Conservation (phyloP, 768 basidiomycete species). For the Grammothele lineata region DNA sequence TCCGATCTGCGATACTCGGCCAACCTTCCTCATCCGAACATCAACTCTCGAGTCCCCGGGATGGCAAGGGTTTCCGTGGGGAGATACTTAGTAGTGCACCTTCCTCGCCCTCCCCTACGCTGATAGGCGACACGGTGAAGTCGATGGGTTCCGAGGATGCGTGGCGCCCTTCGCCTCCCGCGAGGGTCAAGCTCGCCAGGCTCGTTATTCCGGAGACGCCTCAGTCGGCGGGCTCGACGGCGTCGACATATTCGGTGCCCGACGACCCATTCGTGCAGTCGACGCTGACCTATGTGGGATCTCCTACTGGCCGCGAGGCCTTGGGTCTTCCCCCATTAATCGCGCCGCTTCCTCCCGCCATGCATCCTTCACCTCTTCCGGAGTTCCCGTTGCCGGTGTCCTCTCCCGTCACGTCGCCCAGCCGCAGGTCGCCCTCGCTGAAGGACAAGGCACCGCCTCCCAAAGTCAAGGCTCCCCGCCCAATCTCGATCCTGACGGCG, state of each 20-base stretch:
- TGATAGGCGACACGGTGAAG: slow-evolving; percentile 15
- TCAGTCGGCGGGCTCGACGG: slow-evolving; percentile 1
- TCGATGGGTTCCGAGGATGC: slow-evolving; percentile 19
- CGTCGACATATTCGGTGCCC: slow-evolving; percentile 10
- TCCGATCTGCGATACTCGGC: slow-evolving; percentile 11
- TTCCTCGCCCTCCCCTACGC: slow-evolving; percentile 11
- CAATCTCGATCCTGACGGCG: slow-evolving; percentile 17
- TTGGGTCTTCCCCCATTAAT: slow-evolving; percentile 7
- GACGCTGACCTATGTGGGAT: slow-evolving; percentile 23
- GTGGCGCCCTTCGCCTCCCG: neutral
- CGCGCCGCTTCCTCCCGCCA: slow-evolving; percentile 3
- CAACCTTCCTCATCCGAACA: neutral
- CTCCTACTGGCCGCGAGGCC: slow-evolving; percentile 22
- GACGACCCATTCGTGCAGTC: slow-evolving; percentile 23
- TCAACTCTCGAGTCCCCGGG: neutral
- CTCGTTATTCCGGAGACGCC: slow-evolving; percentile 9
- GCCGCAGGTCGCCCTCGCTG: slow-evolving; percentile 3
- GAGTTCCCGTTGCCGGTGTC: too few species aligned
- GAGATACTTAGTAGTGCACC: slow-evolving; percentile 13
- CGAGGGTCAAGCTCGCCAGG: slow-evolving; percentile 11
- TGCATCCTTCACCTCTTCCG: neutral
- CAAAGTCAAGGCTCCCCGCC: slow-evolving; percentile 8
- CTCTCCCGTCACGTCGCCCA: neutral
- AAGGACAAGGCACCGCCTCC: neutral
- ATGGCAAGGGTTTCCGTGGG: slow-evolving; percentile 6